Conservation (phyloP, 2,329 filamentous ascomycete species). For the Juglanconis oblonga region DNA sequence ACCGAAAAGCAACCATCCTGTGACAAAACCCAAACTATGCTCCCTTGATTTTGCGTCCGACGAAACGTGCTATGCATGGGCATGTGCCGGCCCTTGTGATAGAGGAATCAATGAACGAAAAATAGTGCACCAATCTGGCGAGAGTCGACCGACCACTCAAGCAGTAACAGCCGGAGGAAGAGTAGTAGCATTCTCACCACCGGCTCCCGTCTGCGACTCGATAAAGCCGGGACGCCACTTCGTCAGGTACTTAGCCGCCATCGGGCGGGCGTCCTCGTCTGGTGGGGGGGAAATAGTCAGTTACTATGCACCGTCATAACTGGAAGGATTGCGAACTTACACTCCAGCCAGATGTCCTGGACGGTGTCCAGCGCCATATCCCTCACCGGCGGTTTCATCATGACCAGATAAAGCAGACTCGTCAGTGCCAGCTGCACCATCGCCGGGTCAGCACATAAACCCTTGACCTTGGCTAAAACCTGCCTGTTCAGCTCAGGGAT, state of each 20-base stretch:
- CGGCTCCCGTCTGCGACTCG: constrained; percentile 27
- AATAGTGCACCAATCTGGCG: background rate
- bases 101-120: background rate
- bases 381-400: constrained; percentile 64
- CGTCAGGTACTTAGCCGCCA: constrained; percentile 60
- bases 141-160: background rate
- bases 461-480: constrained; percentile 71
- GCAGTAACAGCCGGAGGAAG: constrained; percentile 7
- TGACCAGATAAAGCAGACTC: constrained; percentile 63
- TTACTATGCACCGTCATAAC: background rate
- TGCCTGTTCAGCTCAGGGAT: constrained; percentile 73
- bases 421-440: constrained; percentile 62
- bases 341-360: constrained; percentile 65
- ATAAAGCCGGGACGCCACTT: constrained; percentile 59
- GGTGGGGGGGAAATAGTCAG: background rate
- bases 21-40: background rate
- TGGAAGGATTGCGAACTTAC: constrained; percentile 39
- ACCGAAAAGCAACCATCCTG: background rate
- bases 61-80: background rate
- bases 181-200: background rate
- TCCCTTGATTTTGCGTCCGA: background rate
- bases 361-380: constrained; percentile 63
- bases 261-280: constrained; percentile 62
- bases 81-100: background rate
- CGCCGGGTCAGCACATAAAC: constrained; percentile 63